Base-by-base conservation (phyloP, 306 rosid genomes). In the Prunus davidiana region DNA sequence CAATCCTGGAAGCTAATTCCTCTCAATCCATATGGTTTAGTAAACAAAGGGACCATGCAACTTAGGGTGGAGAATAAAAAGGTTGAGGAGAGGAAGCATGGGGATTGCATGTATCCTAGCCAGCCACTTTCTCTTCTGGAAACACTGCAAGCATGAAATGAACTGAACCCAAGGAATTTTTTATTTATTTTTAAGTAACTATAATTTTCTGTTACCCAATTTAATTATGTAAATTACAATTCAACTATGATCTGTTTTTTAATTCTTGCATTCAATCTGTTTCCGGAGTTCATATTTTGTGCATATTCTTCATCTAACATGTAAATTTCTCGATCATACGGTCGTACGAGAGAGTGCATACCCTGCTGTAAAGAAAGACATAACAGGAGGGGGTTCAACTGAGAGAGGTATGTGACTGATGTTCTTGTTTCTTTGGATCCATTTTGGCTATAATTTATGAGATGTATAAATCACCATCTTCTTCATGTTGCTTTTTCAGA, bases 381-480 rank as follows among this genome's bases (percentile, higher is more conserved):
- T 0, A 5, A 34, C 6, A 34, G 0, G 66, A 12, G 86, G 32
- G 57, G 88, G 64, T 61, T 73, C 83, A 54, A 68, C 27, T 28
- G 83, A 83, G 71, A 86, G 73, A 84, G 96, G 96, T 93, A 64
- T 43, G 66, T 34, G 18, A 32, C 54, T 65, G 8, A 45, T 63
- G 64, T 0, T n/a, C 14, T 16, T 68, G 32, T 77, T 47, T 60
- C 52, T 55, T 45, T 72, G 4, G 18, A 16, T 32, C 2, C 12
- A 25, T 24, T 34, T 58, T 79, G 78, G 47, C 19, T 50, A 18
- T 72, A 47, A 34, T 56, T 63, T 32, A 0, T 68, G 27, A 24
- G 5, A 41, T 30, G 22, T 19, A 47, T 15, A 27, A 14, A 16
- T 73, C 67, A 60, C 60, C 64, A 14, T 49, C 61, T 8, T 76